phyloP scores from a whole-genome alignment of 106 monocot genomes.

The Posidonia australis region DNA sequence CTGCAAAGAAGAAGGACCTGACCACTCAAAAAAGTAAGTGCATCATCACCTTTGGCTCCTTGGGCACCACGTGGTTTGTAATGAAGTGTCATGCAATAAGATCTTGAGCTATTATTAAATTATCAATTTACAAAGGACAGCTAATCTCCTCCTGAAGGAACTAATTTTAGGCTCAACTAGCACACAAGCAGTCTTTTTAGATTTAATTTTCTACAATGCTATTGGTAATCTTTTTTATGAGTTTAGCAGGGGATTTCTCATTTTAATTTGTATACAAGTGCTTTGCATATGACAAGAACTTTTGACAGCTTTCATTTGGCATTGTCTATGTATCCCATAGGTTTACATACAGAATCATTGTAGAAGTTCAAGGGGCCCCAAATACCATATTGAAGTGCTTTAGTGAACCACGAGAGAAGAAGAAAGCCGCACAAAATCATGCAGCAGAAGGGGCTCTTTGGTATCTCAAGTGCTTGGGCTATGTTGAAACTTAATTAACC shows the following conservation, averaged over 20 bases:
- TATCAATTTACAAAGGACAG: too few species aligned
- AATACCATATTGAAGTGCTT: conserved; percentile 45
- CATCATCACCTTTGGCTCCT: background rate
- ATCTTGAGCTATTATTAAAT: too few species aligned
- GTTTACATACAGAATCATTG: conserved; percentile 56
- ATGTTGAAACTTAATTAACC: background rate
- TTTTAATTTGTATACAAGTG: background rate
- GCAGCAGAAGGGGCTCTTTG: conserved; percentile 80
- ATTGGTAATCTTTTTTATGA: conserved; percentile 3
- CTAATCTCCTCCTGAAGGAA: background rate
- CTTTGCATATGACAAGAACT: background rate
- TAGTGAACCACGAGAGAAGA: conserved; percentile 46
- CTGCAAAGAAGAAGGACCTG: conserved; percentile 47
- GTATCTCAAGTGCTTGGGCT: conserved; percentile 55
- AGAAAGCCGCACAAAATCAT: conserved; percentile 72
- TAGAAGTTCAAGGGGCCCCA: conserved; percentile 22
- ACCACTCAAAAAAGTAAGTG: conserved; percentile 46
- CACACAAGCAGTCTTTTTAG: background rate
- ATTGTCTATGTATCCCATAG: conserved; percentile 15
- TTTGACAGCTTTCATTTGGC: background rate
- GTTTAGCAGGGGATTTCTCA: background rate
- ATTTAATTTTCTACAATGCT: background rate
- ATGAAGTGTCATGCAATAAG: background rate
- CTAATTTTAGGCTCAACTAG: background rate
- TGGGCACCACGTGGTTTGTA: background rate